Base-by-base conservation (phyloP, 176 grass and related monocot species). In the Phyllostachys edulis region DNA sequence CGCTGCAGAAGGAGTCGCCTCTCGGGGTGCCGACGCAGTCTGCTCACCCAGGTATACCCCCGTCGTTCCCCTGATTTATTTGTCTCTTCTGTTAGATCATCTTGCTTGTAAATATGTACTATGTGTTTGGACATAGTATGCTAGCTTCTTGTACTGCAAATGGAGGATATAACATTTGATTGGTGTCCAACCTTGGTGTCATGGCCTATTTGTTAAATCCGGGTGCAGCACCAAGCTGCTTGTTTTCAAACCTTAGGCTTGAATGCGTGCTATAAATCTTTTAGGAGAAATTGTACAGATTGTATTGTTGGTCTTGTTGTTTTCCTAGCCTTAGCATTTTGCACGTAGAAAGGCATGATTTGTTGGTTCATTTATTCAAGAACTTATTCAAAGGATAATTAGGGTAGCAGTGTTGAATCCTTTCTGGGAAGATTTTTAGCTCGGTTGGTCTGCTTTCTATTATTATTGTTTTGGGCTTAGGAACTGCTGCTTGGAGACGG, bases 11-110 rank as follows among this genome's bases (percentile, higher is more conserved):
- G 79, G 94, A 97, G 77, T 94, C 94, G 14, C 92, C 94, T 73
- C 90, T 92, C 49, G 94, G 94, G 10, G 83, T 85, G 45, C 80
- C 90, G 20, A 97, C 92, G 44, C 85, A 97, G 89, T 97, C 92
- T 85, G 94, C 94, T 79, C 94, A 97, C 63, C 92, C 92, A 45
- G 94, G 94, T 94, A 90, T 12, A 11, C 14, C 2, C 3, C 0
- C 68, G 47, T 49, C 15, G 23, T 80, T 40, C 16, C 3, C 50
- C 41, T 55, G 37, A 13, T 26, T 51, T 75, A 39, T 40, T 37
- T 57, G 1, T 63, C 6, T 21, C 44, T 26, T 62, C 63, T 67
- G 62, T 75, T 42, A 9, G 14, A 24, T 26, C 36, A 5, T 78
- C 13, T 68, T 75, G 20, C 32, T 3, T 20, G 72, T 77, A 21